Conservation (phyloP, 2,329 filamentous ascomycete genomes). For the Botryotinia globosa region DNA sequence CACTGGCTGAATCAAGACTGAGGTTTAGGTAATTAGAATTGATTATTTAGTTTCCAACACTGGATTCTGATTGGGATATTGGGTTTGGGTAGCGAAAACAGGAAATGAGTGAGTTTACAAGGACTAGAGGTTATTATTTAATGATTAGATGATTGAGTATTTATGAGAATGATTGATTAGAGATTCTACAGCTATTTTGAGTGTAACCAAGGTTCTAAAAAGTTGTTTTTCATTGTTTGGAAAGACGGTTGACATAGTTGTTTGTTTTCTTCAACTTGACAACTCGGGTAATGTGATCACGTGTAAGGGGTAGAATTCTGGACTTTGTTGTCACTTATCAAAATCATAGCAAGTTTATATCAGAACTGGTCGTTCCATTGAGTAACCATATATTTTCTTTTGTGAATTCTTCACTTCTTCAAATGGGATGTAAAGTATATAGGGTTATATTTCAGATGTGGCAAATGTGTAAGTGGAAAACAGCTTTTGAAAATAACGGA, state of each 20-base stretch:
- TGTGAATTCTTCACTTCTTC: no score
- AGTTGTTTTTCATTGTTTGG: neutral
- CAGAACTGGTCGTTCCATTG: no score
- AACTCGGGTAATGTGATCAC: constrained; percentile 7
- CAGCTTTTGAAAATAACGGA: no score
- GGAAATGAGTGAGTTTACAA: rapidly evolving
- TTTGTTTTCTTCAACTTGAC: neutral
- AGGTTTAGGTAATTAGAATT: neutral
- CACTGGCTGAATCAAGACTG: neutral
- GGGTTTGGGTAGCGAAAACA: neutral
- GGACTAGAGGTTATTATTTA: neutral
- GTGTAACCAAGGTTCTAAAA: neutral
- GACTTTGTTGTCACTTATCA: neutral
- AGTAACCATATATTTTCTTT: no score
- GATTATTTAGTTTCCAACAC: neutral
- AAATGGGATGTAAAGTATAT: no score
- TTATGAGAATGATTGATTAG: rapidly evolving
- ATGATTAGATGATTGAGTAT: neutral
- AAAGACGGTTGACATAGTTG: neutral
- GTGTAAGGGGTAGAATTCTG: neutral
- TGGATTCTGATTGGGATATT: neutral
- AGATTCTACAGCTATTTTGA: neutral
- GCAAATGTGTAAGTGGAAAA: no score
- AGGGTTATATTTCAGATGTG: no score
- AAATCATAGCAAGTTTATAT: no score